Base-by-base conservation (phyloP, 2,329 filamentous ascomycete genomes). In the Neonectria punicea region DNA sequence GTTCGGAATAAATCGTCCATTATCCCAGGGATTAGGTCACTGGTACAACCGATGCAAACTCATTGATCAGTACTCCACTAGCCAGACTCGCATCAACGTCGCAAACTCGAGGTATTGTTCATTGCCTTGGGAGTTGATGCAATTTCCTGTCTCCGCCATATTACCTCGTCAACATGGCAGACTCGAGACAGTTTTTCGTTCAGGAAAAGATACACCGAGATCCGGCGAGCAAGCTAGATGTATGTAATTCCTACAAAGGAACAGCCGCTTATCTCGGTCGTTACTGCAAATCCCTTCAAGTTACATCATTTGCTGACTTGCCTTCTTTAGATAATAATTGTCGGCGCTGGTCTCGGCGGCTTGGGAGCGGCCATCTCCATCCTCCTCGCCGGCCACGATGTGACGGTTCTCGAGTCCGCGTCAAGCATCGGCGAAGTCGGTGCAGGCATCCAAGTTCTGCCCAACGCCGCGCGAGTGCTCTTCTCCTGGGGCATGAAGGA, bases 271-370 rank as follows among this genome's bases (percentile, higher is more conserved):
- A 36, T 5, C 14, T 9, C 9, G 4, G 6, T 41, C 8, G 7
- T 10, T 10, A 11, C 49, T 34, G n/a, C 22, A 28, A 16, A 4
- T 16, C 28, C 20, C 11, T 7, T 28, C 43, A 14, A 16, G 10
- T 25, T 25, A n/a, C 32, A 32, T 49, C 11, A 39, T 34, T 28
- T 20, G 13, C 49, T 63, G 39, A 63, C 50, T 20, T 1, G 13
- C 11, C 1, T 8, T 14, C 34, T 50, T 18, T 28, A 70, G 68
- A 64, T 70, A 3, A 53, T 64, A 7, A 68, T 75, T 28, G 73
- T 74, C 6, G 73, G 73, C 18, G 73, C 73, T n/a, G 73, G 73
- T 1, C 61, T 75, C 14, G 73, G 73, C 18, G 73, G 73, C 3
- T 62, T 75, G 6, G 70, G 69, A 1, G 71, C 73, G 20, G 73